These are phyloP conservation scores for Fusarium sp. DNA, from an alignment of 2,329 filamentous ascomycete species.

Conservation along the genomic window DNA sequence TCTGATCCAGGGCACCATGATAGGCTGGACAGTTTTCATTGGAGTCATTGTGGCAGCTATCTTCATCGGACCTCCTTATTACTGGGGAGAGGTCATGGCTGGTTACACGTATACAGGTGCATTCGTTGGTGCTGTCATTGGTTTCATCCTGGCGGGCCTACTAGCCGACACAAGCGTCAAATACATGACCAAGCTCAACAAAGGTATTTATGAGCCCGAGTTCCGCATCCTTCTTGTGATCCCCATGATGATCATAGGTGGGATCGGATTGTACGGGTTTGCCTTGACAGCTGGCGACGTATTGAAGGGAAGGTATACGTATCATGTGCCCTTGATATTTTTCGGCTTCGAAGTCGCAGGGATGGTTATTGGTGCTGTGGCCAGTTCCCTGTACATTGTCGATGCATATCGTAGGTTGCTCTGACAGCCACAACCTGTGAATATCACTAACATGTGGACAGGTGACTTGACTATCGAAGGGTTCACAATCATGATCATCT, in stretches of 20 bases:
- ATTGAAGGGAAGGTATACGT: conserved; percentile 71
- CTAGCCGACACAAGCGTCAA: conserved; percentile 81
- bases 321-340: conserved; percentile 83
- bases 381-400: conserved; percentile 88
- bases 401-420: conserved; percentile 84
- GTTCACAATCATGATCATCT: conserved; percentile 90
- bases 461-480: conserved; percentile 87
- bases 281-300: conserved; percentile 79
- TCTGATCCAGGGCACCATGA: conserved; percentile 89
- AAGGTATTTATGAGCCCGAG: conserved; percentile 90
- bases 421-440: not conserved
- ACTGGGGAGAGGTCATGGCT: conserved; percentile 84
- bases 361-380: conserved; percentile 93
- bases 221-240: conserved; percentile 88
- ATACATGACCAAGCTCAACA: conserved; percentile 79
- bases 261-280: conserved; percentile 87
- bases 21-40: conserved; percentile 96
- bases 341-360: conserved; percentile 88
- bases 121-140: conserved; percentile 85
- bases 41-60: conserved; percentile 86
- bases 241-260: conserved; percentile 84
- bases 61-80: conserved; percentile 85
- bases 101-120: conserved; percentile 91
- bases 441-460: conserved; percentile 50
- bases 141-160: conserved; percentile 81